phyloP scores from a whole-genome alignment of 352 stramenopile genomes.

The Globisporangium megalacanthum region DNA sequence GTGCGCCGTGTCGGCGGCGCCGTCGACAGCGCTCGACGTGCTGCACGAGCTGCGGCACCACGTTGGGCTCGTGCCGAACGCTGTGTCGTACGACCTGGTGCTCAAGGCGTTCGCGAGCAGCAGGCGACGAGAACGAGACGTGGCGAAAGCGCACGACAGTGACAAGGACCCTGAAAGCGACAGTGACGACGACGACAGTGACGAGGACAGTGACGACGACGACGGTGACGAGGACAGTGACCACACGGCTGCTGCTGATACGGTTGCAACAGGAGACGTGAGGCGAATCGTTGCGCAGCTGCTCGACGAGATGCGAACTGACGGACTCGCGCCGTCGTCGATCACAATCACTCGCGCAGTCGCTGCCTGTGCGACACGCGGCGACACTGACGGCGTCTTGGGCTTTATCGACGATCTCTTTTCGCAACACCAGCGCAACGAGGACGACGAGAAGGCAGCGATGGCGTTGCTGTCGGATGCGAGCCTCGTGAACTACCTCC shows the following conservation, averaged over 20 bases:
- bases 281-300: constrained; percentile 15
- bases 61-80: constrained; percentile 23
- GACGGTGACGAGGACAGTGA: constrained; percentile 3
- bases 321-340: constrained; percentile 7
- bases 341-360: constrained; percentile 30
- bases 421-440: too few relatives aligned
- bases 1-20: constrained; percentile 33
- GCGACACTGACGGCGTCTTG: constrained; percentile 32
- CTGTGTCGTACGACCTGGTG: constrained; percentile 51
- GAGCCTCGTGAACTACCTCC: constrained; percentile 36
- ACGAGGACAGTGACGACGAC: not conserved
- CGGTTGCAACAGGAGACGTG: constrained; percentile 1
- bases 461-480: constrained; percentile 12
- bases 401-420: constrained; percentile 26
- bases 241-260: not conserved
- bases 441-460: not conserved
- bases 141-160: constrained; percentile 6
- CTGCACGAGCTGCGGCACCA: constrained; percentile 31
- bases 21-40: constrained; percentile 34
- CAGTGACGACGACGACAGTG: constrained; percentile 7
- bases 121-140: constrained; percentile 5
- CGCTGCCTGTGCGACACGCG: constrained; percentile 32
- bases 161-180: constrained; percentile 18
- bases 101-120: constrained; percentile 44
- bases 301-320: constrained; percentile 29